phyloP scores from a whole-genome alignment of 257 asterid species.

The Capsicum rhomboideum region DNA sequence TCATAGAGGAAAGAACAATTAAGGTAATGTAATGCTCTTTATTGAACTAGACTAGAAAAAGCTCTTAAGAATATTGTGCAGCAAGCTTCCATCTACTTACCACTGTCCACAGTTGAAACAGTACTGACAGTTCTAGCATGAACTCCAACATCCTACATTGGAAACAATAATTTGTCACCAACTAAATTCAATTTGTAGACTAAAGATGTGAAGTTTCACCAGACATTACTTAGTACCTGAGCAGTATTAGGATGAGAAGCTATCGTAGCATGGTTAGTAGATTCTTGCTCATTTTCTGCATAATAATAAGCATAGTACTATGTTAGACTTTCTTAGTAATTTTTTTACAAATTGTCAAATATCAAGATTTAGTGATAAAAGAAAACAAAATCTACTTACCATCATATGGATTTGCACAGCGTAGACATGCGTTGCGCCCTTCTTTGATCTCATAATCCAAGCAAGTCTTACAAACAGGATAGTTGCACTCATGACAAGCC shows the following conservation, averaged over 20 bases:
- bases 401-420: constrained; percentile 53
- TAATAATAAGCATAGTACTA: neutral
- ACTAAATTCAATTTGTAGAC: neutral
- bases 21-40: constrained; percentile 3
- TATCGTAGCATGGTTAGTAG: constrained; percentile 25
- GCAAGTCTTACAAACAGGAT: constrained; percentile 67
- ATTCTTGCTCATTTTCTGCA: constrained; percentile 24
- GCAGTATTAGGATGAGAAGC: constrained; percentile 28
- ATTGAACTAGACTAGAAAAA: neutral
- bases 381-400: constrained; percentile 24
- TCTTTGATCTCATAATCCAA: constrained; percentile 64
- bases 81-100: constrained; percentile 31
- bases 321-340: neutral
- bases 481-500: constrained; percentile 72
- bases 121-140: constrained; percentile 88
- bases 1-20: constrained; percentile 4
- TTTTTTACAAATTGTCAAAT: neutral
- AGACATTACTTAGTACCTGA: constrained; percentile 23
- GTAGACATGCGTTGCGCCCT: constrained; percentile 56
- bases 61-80: neutral
- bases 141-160: constrained; percentile 60
- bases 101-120: constrained; percentile 90
- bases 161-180: neutral
- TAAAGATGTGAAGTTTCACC: neutral
- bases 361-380: neutral